Percentiles rank a stretch among this genome's conserved stretches.
Conservation (phyloP, 73 alveolate genomes). For the Uronychia setigera region DNA sequence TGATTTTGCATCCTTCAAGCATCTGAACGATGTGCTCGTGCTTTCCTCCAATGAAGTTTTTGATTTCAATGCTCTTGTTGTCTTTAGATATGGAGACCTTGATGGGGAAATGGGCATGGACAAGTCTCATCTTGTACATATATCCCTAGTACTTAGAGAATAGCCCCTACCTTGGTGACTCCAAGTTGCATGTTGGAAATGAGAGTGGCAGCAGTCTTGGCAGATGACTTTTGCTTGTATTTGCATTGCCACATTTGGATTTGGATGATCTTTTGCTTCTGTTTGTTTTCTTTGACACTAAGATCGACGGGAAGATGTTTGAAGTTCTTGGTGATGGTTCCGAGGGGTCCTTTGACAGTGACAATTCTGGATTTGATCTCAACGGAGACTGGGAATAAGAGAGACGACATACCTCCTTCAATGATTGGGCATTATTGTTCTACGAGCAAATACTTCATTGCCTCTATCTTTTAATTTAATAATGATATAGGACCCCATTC, state of each 20-base stretch:
- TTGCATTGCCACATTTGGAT: slow-evolving; percentile 74
- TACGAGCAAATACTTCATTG: slow-evolving; percentile 20
- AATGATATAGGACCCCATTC: slow-evolving; percentile 23
- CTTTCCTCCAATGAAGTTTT: slow-evolving; percentile 95
- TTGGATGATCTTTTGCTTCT: slow-evolving; percentile 52
- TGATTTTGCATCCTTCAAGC: slow-evolving; percentile 86
- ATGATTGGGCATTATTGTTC: not conserved
- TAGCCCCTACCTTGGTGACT: slow-evolving; percentile 44
- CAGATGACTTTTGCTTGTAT: slow-evolving; percentile 50
- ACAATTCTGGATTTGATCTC: slow-evolving; percentile 75
- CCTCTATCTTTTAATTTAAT: slow-evolving; percentile 30
- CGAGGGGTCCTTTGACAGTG: slow-evolving; percentile 83
- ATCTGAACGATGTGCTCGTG: slow-evolving; percentile 81
- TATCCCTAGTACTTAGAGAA: slow-evolving; percentile 41
- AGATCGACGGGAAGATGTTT: slow-evolving; percentile 85
- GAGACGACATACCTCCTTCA: not conserved
- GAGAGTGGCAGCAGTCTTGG: slow-evolving; percentile 52
- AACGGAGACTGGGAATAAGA: slow-evolving; percentile 43
- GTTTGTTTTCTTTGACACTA: slow-evolving; percentile 54
- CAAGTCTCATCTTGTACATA: slow-evolving; percentile 95
- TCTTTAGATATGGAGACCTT: slow-evolving; percentile 83
- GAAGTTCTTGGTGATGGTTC: slow-evolving; percentile 78
- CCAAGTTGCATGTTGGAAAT: slow-evolving; percentile 80
- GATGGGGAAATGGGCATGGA: slow-evolving; percentile 96
- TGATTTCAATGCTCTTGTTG: slow-evolving; percentile 82